phyloP scores from a whole-genome alignment of 495 filamentous ascomycete genomes.

The Penicillium bovifimosum region DNA sequence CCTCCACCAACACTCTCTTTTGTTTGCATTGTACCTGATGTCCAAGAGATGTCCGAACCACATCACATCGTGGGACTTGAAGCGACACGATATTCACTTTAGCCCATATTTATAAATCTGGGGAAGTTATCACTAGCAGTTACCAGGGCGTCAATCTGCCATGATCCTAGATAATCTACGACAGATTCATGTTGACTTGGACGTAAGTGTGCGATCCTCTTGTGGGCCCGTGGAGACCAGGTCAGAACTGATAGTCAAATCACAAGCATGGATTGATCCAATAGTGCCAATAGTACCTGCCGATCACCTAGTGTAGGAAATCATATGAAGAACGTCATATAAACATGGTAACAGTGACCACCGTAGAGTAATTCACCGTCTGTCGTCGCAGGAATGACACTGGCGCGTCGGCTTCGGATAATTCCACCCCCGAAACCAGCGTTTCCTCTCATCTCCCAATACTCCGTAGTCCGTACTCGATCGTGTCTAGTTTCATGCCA shows the following conservation, averaged over 20 bases:
- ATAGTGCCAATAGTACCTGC: slow-evolving; percentile 10
- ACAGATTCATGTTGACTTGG: not conserved
- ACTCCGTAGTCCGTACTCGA: no score
- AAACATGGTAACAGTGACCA: no score
- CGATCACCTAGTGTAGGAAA: slow-evolving; percentile 1
- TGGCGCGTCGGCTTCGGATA: not conserved
- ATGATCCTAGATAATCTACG: no score
- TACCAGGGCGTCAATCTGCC: no score
- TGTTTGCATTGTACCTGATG: no score
- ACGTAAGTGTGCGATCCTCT: not conserved
- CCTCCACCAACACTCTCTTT: no score
- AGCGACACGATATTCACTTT: slow-evolving; percentile 1
- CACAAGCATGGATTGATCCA: not conserved
- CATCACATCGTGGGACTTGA: not conserved
- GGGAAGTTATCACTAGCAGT: not conserved
- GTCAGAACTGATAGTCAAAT: not conserved
- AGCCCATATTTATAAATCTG: not conserved
- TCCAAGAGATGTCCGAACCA: not conserved
- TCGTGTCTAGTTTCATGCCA: not conserved
- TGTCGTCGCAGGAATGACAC: not conserved
- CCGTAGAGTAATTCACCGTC: no score
- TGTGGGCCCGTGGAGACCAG: not conserved
- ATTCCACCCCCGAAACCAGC: not conserved
- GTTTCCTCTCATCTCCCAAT: not conserved
- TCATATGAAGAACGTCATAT: not conserved